Evolutionary conservation across 1,139 yeast species (phyloP).

Genomic region (Saccharomyces pastorianus): DNA sequence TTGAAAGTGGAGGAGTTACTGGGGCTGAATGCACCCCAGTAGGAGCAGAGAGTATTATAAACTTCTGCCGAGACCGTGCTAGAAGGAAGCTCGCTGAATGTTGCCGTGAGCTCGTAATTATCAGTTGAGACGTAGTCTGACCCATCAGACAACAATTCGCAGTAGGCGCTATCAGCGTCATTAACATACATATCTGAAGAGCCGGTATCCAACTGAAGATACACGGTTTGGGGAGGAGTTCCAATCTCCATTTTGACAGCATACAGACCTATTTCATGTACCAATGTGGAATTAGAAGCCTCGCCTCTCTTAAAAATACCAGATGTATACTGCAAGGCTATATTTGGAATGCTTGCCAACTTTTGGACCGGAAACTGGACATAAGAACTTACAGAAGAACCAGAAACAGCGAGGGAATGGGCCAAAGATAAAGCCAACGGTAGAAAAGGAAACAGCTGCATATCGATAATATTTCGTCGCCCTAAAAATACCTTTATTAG

Average conservation of each 20-base stretch:
- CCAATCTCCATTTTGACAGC: slow-evolving; percentile 38
- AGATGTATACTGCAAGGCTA: neutral
- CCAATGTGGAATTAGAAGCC: neutral
- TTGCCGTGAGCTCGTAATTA: neutral
- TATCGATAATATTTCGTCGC: neutral
- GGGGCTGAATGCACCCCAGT: slow-evolving; percentile 1
- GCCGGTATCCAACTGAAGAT: slow-evolving; percentile 60
- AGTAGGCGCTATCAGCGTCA: slow-evolving; percentile 20
- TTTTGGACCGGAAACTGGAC: neutral
- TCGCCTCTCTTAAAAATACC: neutral
- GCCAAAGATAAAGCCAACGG: neutral
- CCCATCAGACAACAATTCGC: slow-evolving; percentile 5
- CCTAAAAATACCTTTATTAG: neutral
- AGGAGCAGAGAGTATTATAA: neutral
- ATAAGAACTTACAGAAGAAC: neutral
- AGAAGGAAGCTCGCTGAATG: neutral
- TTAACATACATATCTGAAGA: slow-evolving; percentile 67
- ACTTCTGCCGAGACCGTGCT: neutral
- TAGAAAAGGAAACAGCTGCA: neutral
- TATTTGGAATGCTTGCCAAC: neutral
- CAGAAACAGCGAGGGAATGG: neutral
- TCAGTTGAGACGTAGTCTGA: neutral
- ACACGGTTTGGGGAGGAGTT: slow-evolving; percentile 43
- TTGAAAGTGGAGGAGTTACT: slow-evolving; percentile 1
- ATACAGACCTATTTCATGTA: neutral